phyloP scores from a whole-genome alignment of 495 filamentous ascomycete species.

The Tuber indicum region DNA sequence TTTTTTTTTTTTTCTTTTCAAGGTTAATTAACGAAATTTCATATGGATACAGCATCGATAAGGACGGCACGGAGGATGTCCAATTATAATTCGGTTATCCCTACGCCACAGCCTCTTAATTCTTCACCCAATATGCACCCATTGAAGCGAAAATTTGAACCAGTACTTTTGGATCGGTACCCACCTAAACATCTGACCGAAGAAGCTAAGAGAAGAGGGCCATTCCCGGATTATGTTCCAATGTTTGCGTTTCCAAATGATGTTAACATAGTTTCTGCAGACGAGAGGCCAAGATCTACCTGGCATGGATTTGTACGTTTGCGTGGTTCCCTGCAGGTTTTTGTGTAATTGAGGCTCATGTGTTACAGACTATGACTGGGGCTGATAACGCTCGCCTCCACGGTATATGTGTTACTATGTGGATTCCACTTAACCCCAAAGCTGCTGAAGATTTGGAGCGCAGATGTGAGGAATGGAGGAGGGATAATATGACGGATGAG shows the following conservation, averaged over 20 bases:
- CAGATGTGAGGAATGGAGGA: conserved; percentile 87
- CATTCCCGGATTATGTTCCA: conserved; percentile 93
- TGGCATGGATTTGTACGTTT: conserved; percentile 79
- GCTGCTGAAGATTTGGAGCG: conserved; percentile 84
- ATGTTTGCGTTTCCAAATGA: conserved; percentile 99
- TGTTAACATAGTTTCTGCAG: conserved; percentile 89
- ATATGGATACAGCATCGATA: conserved; percentile 63
- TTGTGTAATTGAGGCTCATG: conserved; percentile 21
- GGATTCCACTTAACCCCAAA: conserved; percentile 75
- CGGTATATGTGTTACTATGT: conserved; percentile 83
- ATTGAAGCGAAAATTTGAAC: conserved; percentile 86
- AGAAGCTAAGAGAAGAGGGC: conserved; percentile 69
- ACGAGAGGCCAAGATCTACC: conserved; percentile 84
- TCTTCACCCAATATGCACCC: conserved; percentile 91
- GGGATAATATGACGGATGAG: conserved; percentile 91
- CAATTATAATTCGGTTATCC: conserved; percentile 98
- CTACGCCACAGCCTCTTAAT: conserved; percentile 81
- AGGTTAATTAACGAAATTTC: conserved; percentile 20
- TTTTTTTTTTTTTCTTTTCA: conserved; percentile 35
- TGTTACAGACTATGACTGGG: conserved; percentile 70
- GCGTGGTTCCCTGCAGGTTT: conserved; percentile 5
- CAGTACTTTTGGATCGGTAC: conserved; percentile 87
- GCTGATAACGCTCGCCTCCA: conserved; percentile 86
- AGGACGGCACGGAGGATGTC: conserved; percentile 83
- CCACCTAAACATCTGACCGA: conserved; percentile 75